These are phyloP conservation scores for Musa troglodytarum DNA, from an alignment of 176 grass and related monocot species.

Conservation along the genomic window DNA sequence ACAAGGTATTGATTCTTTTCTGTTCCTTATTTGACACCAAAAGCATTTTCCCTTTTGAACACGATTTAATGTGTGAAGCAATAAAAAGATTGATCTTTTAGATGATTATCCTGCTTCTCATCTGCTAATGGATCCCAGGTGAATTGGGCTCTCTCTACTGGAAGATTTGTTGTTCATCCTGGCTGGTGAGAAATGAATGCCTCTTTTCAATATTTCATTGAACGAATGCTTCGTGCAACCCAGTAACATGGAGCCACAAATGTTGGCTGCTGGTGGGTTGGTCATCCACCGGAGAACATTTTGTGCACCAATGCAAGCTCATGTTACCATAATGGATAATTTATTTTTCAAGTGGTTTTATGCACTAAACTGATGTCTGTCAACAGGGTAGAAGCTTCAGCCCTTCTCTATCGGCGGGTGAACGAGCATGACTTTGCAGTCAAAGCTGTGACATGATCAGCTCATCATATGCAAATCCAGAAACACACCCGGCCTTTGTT, in stretches of 20 bases:
- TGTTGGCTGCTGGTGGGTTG: no score
- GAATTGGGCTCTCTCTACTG: constrained; percentile 77
- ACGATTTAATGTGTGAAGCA: background rate
- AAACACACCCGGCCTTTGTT: background rate
- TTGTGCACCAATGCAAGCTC: no score
- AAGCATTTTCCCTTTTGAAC: background rate
- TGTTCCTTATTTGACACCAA: background rate
- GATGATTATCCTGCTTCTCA: background rate
- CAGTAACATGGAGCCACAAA: no score
- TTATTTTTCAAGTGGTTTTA: background rate
- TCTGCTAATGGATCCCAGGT: constrained; percentile 32
- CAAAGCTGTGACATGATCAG: constrained; percentile 24
- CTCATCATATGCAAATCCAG: background rate
- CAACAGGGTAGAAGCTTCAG: constrained; percentile 93
- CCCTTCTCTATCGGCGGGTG: constrained; percentile 66
- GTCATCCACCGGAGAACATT: no score
- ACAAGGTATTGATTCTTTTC: constrained; percentile 37
- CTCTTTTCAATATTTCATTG: no score
- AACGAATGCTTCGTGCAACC: no score
- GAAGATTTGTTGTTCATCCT: constrained; percentile 89
- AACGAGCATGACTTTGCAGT: constrained; percentile 64
- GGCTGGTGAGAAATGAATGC: constrained; percentile 63
- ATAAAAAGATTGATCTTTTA: background rate
- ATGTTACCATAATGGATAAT: constrained; percentile 3
- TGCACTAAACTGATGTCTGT: constrained; percentile 20